Evolutionary conservation across 768 basidiomycete genomes (phyloP).

Genomic region (Daedaleopsis sinensis): DNA sequence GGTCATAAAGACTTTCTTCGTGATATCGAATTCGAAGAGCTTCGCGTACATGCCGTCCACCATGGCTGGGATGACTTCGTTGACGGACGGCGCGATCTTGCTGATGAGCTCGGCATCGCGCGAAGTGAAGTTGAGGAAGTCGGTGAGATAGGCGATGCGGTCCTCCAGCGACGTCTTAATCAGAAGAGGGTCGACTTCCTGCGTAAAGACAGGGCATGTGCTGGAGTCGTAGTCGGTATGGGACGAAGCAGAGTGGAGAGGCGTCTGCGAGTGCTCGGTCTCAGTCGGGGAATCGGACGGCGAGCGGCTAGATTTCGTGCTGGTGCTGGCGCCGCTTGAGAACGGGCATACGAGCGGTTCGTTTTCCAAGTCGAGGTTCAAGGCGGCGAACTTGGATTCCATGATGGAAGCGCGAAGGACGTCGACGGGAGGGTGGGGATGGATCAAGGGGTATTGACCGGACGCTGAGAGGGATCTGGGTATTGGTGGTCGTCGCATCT

Average conservation of each 20-base stretch:
- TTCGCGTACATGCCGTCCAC: slow-evolving; percentile 51
- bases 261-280: slow-evolving; percentile 17
- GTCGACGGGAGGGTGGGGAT: not conserved
- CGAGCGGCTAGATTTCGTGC: slow-evolving; percentile 3
- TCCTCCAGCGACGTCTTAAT: slow-evolving; percentile 38
- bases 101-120: slow-evolving; percentile 46
- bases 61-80: slow-evolving; percentile 44
- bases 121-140: slow-evolving; percentile 47
- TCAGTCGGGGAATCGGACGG: slow-evolving; percentile 10
- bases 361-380: slow-evolving; percentile 12
- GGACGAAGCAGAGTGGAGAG: slow-evolving; percentile 15
- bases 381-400: slow-evolving; percentile 7
- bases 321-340: slow-evolving; percentile 3
- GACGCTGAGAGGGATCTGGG: not conserved
- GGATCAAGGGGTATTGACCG: slow-evolving; percentile 2
- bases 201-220: slow-evolving; percentile 26
- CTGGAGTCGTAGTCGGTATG: slow-evolving; percentile 10
- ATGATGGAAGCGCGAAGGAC: slow-evolving; percentile 6
- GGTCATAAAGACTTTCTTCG: slow-evolving; percentile 39
- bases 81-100: slow-evolving; percentile 43
- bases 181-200: slow-evolving; percentile 31
- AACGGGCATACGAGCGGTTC: slow-evolving; percentile 22
- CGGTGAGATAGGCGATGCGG: slow-evolving; percentile 46
- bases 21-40: slow-evolving; percentile 48
- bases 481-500: not conserved